These are phyloP conservation scores for Acmispon strigosus DNA, from an alignment of 306 rosid species.

Conservation along the genomic window DNA sequence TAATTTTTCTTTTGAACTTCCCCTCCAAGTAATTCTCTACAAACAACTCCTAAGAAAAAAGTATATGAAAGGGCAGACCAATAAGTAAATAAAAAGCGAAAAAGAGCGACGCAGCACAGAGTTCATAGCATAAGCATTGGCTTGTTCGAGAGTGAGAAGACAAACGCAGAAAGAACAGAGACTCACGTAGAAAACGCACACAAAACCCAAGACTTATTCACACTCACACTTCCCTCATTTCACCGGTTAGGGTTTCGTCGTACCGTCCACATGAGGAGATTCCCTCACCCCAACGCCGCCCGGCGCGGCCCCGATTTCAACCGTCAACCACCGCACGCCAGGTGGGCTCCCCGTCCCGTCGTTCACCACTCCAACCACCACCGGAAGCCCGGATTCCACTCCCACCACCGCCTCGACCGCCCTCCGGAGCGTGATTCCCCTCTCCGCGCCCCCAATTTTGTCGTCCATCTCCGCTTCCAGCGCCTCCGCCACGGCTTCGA, in stretches of 20 bases:
- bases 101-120: too few species aligned
- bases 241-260: slow-evolving; percentile 20
- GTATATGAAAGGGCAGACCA: too few species aligned
- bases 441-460: slow-evolving; percentile 23
- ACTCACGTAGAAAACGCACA: background rate
- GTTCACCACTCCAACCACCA: background rate
- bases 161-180: too few species aligned
- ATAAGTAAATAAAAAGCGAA: too few species aligned
- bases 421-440: slow-evolving; percentile 12
- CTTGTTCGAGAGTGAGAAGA: too few species aligned
- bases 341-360: background rate
- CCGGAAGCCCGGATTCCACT: background rate
- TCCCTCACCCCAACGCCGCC: background rate
- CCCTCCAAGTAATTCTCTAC: too few species aligned
- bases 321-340: background rate
- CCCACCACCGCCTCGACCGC: background rate
- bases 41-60: too few species aligned
- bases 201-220: background rate
- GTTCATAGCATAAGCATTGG: too few species aligned
- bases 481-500: background rate
- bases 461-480: slow-evolving; percentile 26
- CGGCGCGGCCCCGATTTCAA: background rate
- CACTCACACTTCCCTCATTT: background rate
- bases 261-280: slow-evolving; percentile 36
- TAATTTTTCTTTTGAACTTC: too few species aligned